phyloP scores from a whole-genome alignment of 441 rosid species.

The Hura crepitans region DNA sequence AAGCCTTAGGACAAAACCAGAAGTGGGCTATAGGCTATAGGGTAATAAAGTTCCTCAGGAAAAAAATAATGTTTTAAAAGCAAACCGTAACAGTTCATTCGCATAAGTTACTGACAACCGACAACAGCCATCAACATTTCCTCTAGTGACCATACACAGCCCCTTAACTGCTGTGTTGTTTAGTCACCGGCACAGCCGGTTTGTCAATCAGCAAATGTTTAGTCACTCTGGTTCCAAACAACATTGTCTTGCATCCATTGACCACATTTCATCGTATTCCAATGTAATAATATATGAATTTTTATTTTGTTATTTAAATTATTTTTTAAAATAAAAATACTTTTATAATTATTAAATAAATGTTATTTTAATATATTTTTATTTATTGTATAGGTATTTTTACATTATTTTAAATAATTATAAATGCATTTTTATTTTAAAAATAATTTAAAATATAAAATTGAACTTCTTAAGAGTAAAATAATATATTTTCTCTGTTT shows the following conservation, averaged over 20 bases:
- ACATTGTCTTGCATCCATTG: constrained; percentile 1
- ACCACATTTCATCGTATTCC: neutral
- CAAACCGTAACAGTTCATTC: neutral
- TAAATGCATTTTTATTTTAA: no score
- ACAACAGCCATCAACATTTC: constrained; percentile 25
- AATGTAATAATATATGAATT: no score
- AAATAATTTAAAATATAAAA: no score
- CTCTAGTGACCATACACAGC: no score
- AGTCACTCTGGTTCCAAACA: neutral
- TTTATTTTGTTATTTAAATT: neutral
- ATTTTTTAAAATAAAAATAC: no score
- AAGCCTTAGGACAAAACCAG: constrained; percentile 43
- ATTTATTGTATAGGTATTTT: no score
- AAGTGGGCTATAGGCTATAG: constrained; percentile 26
- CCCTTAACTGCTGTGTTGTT: constrained; percentile 1
- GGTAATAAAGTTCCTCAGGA: constrained; percentile 31
- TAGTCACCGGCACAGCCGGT: constrained; percentile 39
- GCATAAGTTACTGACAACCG: constrained; percentile 39
- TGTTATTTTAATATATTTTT: no score
- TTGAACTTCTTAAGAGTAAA: no score
- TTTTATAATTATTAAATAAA: no score
- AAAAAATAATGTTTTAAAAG: constrained; percentile 11
- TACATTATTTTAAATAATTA: no score
- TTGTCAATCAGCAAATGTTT: constrained; percentile 24
- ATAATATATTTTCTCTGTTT: no score